Evolutionary conservation across 169 alveolate genomes (phyloP).

Genomic region (Plasmodium vivax): DNA sequence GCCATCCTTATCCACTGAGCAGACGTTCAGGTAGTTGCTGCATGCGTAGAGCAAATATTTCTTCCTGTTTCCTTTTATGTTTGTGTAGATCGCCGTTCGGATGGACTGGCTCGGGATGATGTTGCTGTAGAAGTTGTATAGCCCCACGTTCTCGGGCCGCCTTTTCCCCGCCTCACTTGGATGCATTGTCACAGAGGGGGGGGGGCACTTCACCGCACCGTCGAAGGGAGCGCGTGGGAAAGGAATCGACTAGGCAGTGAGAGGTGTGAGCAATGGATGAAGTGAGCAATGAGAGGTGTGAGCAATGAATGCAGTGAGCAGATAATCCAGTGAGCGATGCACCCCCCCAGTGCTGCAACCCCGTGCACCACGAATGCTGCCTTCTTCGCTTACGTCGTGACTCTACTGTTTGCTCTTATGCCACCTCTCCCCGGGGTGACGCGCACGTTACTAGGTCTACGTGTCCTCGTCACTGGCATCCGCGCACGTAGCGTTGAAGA

Average conservation of each 20-base stretch:
- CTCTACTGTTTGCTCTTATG: background rate
- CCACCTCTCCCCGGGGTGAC: background rate
- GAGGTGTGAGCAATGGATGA: too few relatives aligned
- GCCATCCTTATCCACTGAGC: conserved; percentile 54
- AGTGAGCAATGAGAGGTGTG: too few relatives aligned
- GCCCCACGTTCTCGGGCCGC: conserved; percentile 12
- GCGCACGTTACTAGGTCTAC: background rate
- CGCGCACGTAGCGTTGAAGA: background rate
- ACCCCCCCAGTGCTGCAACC: background rate
- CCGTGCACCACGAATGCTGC: background rate
- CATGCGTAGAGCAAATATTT: conserved; percentile 49
- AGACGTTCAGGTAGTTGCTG: conserved; percentile 33
- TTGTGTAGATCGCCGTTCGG: conserved; percentile 39
- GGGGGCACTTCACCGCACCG: background rate
- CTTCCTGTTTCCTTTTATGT: conserved; percentile 41
- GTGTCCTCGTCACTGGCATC: background rate
- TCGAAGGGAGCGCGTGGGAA: background rate
- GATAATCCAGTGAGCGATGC: too few relatives aligned
- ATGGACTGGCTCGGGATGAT: conserved; percentile 51
- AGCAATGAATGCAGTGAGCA: too few relatives aligned
- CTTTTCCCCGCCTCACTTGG: background rate
- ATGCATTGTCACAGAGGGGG: background rate
- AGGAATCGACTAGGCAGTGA: background rate
- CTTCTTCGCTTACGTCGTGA: background rate
- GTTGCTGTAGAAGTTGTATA: conserved; percentile 38